phyloP scores from a whole-genome alignment of 192 early-diverging fungal genomes.

The Paraglomus occultum region DNA sequence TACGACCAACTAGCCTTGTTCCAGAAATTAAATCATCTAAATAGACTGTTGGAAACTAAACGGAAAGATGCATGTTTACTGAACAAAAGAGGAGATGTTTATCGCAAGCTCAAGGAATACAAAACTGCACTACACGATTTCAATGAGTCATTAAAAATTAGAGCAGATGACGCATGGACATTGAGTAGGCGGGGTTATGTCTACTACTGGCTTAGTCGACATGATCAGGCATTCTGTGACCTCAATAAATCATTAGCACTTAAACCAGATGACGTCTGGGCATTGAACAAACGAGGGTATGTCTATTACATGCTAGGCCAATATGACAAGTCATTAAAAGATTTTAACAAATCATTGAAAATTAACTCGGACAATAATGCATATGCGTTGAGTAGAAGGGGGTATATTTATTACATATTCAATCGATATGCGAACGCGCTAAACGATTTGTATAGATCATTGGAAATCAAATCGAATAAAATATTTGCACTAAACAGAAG shows the following conservation, averaged over 20 bases:
- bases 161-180: background rate
- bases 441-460: background rate
- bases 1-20: background rate
- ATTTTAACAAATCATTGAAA: background rate
- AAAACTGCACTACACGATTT: background rate
- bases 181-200: background rate
- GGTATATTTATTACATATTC: background rate
- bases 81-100: background rate
- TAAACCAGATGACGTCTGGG: background rate
- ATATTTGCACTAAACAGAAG: background rate
- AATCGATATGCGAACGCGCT: background rate
- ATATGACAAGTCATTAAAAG: slow-evolving; percentile 3
- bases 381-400: slow-evolving; percentile 3
- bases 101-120: background rate
- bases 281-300: slow-evolving; percentile 2
- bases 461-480: slow-evolving; percentile 19
- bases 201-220: background rate
- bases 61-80: background rate
- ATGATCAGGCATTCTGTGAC: slow-evolving; percentile 1
- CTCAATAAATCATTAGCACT: background rate
- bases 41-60: background rate
- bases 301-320: slow-evolving; percentile 3
- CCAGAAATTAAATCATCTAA: background rate
- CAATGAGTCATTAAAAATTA: background rate
- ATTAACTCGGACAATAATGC: background rate